These are phyloP conservation scores for Zygosaccharomyces bisporus DNA, from an alignment of 805 yeast genomes.

Conservation along the genomic window DNA sequence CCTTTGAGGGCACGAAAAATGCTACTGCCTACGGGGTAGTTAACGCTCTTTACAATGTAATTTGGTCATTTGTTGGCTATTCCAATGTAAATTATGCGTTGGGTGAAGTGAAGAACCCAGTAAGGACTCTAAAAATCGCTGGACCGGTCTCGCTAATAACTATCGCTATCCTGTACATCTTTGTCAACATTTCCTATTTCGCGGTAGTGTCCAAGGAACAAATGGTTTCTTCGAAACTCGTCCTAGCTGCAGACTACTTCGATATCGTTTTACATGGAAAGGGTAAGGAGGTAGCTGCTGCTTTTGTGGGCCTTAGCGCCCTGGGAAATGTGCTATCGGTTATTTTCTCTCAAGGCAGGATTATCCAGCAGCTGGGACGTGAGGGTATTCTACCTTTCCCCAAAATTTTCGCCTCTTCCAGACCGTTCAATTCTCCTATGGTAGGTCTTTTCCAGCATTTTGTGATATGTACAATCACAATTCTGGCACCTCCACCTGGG, in stretches of 20 bases:
- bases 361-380: conserved; percentile 75
- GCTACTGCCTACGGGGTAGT: conserved; percentile 68
- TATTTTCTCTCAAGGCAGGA: conserved; percentile 76
- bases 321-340: conserved; percentile 80
- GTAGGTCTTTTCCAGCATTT: conserved; percentile 75
- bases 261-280: conserved; percentile 62
- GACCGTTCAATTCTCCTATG: conserved; percentile 70
- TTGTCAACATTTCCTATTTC: conserved; percentile 74
- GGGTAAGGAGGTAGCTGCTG: conserved; percentile 72
- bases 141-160: conserved; percentile 69
- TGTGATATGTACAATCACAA: conserved; percentile 66
- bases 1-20: conserved; percentile 49
- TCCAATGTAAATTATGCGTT: conserved; percentile 80
- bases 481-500: conserved; percentile 81
- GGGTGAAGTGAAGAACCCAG: conserved; percentile 74
- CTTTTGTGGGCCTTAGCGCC: conserved; percentile 76
- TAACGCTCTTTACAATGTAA: conserved; percentile 73
- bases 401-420: conserved; percentile 62
- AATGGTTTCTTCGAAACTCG: conserved; percentile 56
- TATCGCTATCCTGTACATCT: conserved; percentile 63
- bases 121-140: conserved; percentile 61
- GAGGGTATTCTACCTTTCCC: conserved; percentile 79
- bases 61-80: conserved; percentile 82
- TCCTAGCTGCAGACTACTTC: conserved; percentile 75
- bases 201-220: conserved; percentile 74